Base-by-base conservation (phyloP, 495 filamentous ascomycete species). In the Penicillium coprophilum region DNA sequence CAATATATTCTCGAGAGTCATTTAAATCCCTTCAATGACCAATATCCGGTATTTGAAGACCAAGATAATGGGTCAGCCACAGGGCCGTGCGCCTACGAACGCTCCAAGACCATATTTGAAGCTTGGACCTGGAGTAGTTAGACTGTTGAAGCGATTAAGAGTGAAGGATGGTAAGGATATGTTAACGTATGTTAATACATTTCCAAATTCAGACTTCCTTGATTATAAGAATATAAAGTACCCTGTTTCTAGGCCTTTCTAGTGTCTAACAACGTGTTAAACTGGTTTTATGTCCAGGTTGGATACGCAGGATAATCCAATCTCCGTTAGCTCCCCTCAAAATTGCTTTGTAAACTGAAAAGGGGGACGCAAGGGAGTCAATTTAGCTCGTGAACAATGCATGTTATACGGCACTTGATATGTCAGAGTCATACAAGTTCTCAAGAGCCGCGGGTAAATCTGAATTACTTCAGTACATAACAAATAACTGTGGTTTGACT, bases 1-100 rank as follows among this genome's bases (percentile, higher is more conserved):
- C 12, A 21, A 21, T 43, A 2, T 6, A 20, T 23, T 11, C 12
- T 36, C 24, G 3, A 36, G 34, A 13, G 40, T 43, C 12, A n/a
- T 15, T 28, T 28, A 8, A 11, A 28, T 23, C 3, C 3, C 21
- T 44, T 24, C 19, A 13, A 46, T 46, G 19, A 17, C 9, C 44
- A 38, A 38, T 31, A 48, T 17, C 8, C 8, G 10, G 6, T 11
- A 21, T 20, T 19, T 6, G 10, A 19, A 40, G 32, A 39, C 32
- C 31, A 50, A 38, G 48, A 38, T 34, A 23, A 38, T 50, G 32
- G 32, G 48, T 50, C 48, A 51, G 48, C 48, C 32, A 39, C 48
- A 39, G 48, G 48, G 17, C 48, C 48, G 48, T 51, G 48, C 48
- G 4, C 48, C 13, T 47, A 51, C 8, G 45, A 38, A 39, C 34